These are phyloP conservation scores for Tylopilus balloui DNA, from an alignment of 768 basidiomycete species.

Conservation along the genomic window DNA sequence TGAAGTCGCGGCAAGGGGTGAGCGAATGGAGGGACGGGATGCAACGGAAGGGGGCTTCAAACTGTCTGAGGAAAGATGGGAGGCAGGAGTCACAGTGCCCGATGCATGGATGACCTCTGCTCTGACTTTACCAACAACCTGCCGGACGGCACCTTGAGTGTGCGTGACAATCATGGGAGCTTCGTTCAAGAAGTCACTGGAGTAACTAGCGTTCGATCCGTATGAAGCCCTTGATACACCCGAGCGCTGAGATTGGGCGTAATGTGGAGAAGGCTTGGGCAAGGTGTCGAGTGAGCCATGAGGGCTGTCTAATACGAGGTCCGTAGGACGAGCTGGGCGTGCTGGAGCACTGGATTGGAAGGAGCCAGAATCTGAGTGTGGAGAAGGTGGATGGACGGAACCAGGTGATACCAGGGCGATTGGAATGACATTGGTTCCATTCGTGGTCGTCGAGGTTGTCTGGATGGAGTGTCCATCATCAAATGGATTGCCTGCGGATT, in stretches of 20 bases:
- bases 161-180: constrained; percentile 79
- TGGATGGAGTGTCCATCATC: constrained; percentile 75
- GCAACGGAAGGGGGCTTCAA: constrained; percentile 37
- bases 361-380: constrained; percentile 30
- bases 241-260: constrained; percentile 50
- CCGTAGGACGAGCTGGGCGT: constrained; percentile 56
- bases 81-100: constrained; percentile 32
- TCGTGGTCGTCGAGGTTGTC: constrained; percentile 66
- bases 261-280: constrained; percentile 31
- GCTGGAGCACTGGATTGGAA: constrained; percentile 37
- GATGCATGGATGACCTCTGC: constrained; percentile 72
- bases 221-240: constrained; percentile 60
- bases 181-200: constrained; percentile 77
- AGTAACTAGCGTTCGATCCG: constrained; percentile 69
- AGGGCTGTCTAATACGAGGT: constrained; percentile 59
- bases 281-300: constrained; percentile 53
- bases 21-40: constrained; percentile 47
- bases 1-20: constrained; percentile 65
- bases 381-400: constrained; percentile 33
- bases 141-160: constrained; percentile 55
- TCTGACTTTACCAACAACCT: constrained; percentile 72
- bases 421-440: constrained; percentile 82
- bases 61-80: constrained; percentile 32
- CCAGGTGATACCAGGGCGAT: constrained; percentile 74
- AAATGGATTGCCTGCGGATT: constrained; percentile 58